Conservation (phyloP, 2,329 filamentous ascomycete genomes). For the Fusarium chuoi region DNA sequence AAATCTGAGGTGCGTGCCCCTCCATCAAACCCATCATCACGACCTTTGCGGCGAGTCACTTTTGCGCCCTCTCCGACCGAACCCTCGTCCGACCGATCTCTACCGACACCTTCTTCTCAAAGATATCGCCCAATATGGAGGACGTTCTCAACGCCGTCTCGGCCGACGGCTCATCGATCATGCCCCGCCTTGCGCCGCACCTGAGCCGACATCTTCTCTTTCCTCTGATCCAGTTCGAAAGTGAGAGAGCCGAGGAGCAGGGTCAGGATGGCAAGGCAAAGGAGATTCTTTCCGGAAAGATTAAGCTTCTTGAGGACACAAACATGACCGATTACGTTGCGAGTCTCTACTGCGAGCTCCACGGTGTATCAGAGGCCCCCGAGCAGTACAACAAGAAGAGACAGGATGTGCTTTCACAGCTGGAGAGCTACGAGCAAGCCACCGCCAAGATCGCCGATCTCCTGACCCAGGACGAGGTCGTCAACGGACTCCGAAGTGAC, state of each 20-base stretch:
- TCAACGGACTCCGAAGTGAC: slow-evolving; percentile 90
- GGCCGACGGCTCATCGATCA: slow-evolving; percentile 79
- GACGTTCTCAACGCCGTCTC: slow-evolving; percentile 61
- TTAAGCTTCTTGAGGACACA: slow-evolving; percentile 92
- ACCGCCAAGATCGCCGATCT: slow-evolving; percentile 90
- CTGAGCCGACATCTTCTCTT: slow-evolving; percentile 97
- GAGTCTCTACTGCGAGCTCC: slow-evolving; percentile 88
- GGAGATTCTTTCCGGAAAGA: slow-evolving; percentile 87
- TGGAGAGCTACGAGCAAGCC: slow-evolving; percentile 87
- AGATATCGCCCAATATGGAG: slow-evolving; percentile 49
- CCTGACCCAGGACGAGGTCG: slow-evolving; percentile 87
- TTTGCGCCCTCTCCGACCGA: slow-evolving; percentile 25
- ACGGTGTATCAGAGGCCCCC: slow-evolving; percentile 80
- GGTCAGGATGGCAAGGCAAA: slow-evolving; percentile 66
- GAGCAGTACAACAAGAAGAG: slow-evolving; percentile 89
- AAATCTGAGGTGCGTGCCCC: slow-evolving; percentile 50
- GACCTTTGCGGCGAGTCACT: slow-evolving; percentile 44
- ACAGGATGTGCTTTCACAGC: slow-evolving; percentile 84
- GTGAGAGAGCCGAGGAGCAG: slow-evolving; percentile 82
- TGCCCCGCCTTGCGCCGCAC: slow-evolving; percentile 89
- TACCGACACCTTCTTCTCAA: slow-evolving; percentile 9
- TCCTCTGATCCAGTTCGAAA: slow-evolving; percentile 92
- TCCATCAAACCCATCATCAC: slow-evolving; percentile 48
- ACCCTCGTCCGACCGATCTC: slow-evolving; percentile 21
- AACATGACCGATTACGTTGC: slow-evolving; percentile 99